These are phyloP conservation scores for Symbiodinium natans DNA, from an alignment of 73 alveolate genomes.

Conservation along the genomic window DNA sequence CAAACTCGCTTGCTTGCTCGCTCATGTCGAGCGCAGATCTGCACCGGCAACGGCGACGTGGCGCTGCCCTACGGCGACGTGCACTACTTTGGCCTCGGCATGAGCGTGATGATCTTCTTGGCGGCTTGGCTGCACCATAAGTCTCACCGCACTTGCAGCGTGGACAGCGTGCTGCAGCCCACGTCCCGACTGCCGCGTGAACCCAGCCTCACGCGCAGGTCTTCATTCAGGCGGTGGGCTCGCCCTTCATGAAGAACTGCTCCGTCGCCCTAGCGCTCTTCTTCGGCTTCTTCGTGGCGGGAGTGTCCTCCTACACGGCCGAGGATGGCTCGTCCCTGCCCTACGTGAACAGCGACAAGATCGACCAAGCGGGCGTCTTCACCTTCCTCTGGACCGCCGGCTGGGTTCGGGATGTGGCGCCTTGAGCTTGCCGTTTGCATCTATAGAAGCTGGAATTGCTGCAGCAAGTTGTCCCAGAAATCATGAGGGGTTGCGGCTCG, in stretches of 20 bases:
- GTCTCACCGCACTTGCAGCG: too few relatives aligned
- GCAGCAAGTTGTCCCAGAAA: too few relatives aligned
- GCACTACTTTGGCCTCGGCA: conserved; percentile 45
- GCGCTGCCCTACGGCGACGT: conserved; percentile 24
- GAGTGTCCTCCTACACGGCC: conserved; percentile 24
- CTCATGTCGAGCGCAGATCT: background rate
- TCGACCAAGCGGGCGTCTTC: conserved; percentile 31
- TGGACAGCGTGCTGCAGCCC: too few relatives aligned
- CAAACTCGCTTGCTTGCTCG: too few relatives aligned
- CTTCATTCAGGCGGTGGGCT: conserved; percentile 34
- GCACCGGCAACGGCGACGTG: conserved; percentile 75
- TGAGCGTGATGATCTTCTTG: conserved; percentile 31
- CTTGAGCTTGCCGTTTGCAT: too few relatives aligned
- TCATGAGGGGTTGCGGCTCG: too few relatives aligned
- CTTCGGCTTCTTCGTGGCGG: conserved; percentile 67
- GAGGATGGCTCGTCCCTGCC: conserved; percentile 5
- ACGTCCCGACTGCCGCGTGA: too few relatives aligned
- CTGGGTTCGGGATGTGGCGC: too few relatives aligned
- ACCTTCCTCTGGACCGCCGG: conserved; percentile 53
- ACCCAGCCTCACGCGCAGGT: too few relatives aligned
- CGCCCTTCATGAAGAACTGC: conserved; percentile 75
- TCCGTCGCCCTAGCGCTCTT: conserved; percentile 64
- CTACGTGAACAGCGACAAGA: conserved; percentile 20
- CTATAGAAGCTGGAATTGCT: too few relatives aligned
- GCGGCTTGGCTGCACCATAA: background rate